phyloP scores from a whole-genome alignment of 805 yeast species.

The Kodamaea leandrae region DNA sequence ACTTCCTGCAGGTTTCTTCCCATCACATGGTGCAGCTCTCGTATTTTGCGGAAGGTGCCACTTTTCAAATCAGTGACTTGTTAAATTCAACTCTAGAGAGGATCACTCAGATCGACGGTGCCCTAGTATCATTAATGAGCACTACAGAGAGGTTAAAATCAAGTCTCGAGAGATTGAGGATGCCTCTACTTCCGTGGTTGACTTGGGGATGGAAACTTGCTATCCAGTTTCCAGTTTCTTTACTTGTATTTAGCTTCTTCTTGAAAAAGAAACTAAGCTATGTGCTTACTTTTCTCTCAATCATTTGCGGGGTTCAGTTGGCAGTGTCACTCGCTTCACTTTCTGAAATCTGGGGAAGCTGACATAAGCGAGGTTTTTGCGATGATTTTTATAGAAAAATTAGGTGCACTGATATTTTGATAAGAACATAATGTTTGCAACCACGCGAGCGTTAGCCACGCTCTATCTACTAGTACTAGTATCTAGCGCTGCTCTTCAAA shows the following conservation, averaged over 20 bases:
- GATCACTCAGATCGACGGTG: neutral
- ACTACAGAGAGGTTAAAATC: no score
- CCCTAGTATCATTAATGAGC: neutral
- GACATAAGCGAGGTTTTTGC: neutral
- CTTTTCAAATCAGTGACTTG: neutral
- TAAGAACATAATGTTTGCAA: neutral
- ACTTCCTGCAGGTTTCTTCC: neutral
- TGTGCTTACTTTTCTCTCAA: neutral
- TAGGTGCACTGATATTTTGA: neutral
- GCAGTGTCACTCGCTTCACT: neutral
- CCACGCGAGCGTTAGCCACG: neutral
- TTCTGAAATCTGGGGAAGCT: constrained; percentile 8
- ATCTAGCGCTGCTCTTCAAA: neutral
- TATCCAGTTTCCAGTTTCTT: no score
- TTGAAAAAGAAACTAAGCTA: neutral
- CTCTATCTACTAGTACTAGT: neutral
- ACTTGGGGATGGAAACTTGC: no score
- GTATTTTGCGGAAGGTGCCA: neutral
- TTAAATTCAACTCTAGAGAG: neutral
- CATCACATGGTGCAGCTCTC: neutral
- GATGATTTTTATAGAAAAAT: neutral
- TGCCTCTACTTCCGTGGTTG: no score
- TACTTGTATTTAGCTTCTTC: no score
- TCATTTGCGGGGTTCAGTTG: neutral
- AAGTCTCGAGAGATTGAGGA: no score